These are phyloP conservation scores for Rhodotorula paludigena DNA, from an alignment of 768 basidiomycete species.

Conservation along the genomic window DNA sequence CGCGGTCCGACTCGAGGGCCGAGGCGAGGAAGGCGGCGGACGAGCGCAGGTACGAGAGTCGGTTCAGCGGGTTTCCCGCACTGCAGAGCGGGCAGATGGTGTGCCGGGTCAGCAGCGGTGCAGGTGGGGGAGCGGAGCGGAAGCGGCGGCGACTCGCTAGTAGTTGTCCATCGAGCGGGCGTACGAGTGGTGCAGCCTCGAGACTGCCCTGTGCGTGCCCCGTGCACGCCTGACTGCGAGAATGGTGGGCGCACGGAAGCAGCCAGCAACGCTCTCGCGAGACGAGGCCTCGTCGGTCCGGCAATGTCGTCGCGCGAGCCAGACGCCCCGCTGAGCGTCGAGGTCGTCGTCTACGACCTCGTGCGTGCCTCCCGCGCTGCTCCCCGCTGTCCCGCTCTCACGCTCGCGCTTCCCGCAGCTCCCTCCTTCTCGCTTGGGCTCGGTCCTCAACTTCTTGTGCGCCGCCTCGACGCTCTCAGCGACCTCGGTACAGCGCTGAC, in stretches of 20 bases:
- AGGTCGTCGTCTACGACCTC: conserved; percentile 30
- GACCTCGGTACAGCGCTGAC: too few relatives aligned
- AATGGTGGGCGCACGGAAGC: conserved; percentile 3
- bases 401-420: conserved; percentile 9
- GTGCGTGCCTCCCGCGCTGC: too few relatives aligned
- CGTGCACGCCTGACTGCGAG: background rate
- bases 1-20: conserved; percentile 57
- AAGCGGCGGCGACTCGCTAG: conserved; percentile 4
- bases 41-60: conserved; percentile 57
- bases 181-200: background rate
- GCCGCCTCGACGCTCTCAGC: too few relatives aligned
- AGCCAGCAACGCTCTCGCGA: background rate
- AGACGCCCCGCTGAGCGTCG: conserved; percentile 8
- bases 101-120: background rate
- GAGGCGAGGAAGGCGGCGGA: conserved; percentile 72
- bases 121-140: background rate
- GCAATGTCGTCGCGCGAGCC: background rate
- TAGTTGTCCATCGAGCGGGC: conserved; percentile 18
- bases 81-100: background rate
- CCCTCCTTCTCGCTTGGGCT: conserved; percentile 14
- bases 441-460: conserved; percentile 24
- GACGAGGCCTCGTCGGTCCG: background rate
- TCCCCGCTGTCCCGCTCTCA: background rate
- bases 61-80: conserved; percentile 46
- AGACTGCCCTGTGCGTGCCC: background rate